A percentile compares a stretch with the other conserved stretches of the same genome.
Conservation (phyloP, 2,329 filamentous ascomycete genomes). For the Aureobasidium lini region DNA sequence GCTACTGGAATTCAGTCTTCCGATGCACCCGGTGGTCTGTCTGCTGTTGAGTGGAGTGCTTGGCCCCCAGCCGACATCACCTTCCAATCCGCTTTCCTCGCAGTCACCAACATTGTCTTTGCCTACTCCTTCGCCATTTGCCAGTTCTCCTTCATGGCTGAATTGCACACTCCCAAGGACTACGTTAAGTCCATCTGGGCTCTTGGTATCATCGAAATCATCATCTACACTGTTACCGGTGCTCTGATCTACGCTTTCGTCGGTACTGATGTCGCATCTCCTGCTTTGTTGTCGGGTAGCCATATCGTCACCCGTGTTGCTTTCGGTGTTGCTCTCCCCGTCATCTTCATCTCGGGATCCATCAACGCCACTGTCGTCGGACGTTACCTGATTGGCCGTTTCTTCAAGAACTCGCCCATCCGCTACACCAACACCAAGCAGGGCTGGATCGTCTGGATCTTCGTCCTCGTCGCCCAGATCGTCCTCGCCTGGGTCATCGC, state of each 20-base stretch:
- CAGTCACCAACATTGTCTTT: conserved; percentile 64
- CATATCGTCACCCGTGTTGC: conserved; percentile 53
- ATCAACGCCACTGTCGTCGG: conserved; percentile 53
- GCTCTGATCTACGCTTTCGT: conserved; percentile 62
- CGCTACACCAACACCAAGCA: conserved; percentile 35
- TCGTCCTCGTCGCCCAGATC: conserved; percentile 51
- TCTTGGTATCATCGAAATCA: conserved; percentile 55
- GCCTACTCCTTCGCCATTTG: conserved; percentile 50
- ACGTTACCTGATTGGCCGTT: conserved; percentile 55
- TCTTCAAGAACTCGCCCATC: conserved; percentile 50
- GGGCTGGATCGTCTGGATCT: conserved; percentile 53
- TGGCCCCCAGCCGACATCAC: conserved; percentile 29
- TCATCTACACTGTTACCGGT: conserved; percentile 59
- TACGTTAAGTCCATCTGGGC: conserved; percentile 53
- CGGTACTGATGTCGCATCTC: conserved; percentile 54
- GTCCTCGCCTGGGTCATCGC: conserved; percentile 61
- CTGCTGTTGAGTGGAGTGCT: conserved; percentile 26
- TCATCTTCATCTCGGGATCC: conserved; percentile 65
- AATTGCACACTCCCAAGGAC: conserved; percentile 56
- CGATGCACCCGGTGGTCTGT: conserved; percentile 23
- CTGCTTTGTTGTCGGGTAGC: conserved; percentile 58
- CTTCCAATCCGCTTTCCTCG: conserved; percentile 53
- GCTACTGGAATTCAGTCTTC: conserved; percentile 26
- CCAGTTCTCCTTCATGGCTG: conserved; percentile 61
- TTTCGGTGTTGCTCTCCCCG: conserved; percentile 64